Conservation (phyloP, 805 yeast genomes). For the Isabelozyma rhagii region DNA sequence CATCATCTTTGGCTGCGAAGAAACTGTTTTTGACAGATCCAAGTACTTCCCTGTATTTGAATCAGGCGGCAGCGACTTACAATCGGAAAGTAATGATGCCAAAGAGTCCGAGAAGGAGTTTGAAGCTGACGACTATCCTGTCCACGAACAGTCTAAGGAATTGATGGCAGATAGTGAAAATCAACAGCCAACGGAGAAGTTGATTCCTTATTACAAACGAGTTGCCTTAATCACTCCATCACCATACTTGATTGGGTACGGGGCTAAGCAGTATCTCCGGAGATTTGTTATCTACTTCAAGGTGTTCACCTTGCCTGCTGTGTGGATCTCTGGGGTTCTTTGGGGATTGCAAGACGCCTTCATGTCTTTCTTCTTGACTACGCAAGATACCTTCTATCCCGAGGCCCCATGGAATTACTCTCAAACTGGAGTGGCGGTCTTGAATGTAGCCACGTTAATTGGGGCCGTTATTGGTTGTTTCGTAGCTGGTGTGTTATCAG, state of each 20-base stretch:
- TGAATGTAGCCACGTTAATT: constrained; percentile 68
- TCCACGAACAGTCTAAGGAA: neutral
- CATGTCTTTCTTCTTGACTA: constrained; percentile 69
- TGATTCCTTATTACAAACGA: constrained; percentile 36
- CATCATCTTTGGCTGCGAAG: constrained; percentile 62
- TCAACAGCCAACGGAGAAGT: neutral
- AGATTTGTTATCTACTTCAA: constrained; percentile 49
- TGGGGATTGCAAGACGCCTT: constrained; percentile 84
- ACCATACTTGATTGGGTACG: constrained; percentile 58
- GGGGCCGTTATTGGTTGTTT: constrained; percentile 68
- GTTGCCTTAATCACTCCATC: constrained; percentile 53
- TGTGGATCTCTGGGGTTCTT: constrained; percentile 61
- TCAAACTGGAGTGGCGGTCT: constrained; percentile 64
- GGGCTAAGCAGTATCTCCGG: constrained; percentile 60
- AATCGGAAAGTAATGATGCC: constrained; percentile 3
- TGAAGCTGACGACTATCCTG: constrained; percentile 5
- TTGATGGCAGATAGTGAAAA: neutral
- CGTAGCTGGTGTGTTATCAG: constrained; percentile 60
- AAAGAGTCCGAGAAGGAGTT: constrained; percentile 13
- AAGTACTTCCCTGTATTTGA: constrained; percentile 20
- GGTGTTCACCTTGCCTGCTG: constrained; percentile 64
- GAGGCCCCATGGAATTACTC: constrained; percentile 66
- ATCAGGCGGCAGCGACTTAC: constrained; percentile 2
- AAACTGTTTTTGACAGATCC: constrained; percentile 63
- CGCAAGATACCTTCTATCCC: constrained; percentile 66